Evolutionary conservation across 1,139 yeast genomes (phyloP).

Genomic region (Eremothecium sinecaudum): DNA sequence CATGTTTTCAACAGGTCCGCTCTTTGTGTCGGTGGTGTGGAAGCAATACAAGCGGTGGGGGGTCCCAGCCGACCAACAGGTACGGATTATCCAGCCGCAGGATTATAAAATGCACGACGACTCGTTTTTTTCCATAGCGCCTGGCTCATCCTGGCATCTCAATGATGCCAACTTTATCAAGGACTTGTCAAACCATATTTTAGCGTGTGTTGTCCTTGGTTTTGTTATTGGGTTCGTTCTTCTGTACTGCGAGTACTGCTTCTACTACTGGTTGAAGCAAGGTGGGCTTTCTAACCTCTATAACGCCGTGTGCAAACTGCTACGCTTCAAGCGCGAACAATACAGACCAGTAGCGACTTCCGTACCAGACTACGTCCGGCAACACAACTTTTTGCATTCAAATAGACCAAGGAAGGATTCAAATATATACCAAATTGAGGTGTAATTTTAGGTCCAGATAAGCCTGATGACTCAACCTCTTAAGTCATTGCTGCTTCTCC

Average conservation of each 20-base stretch:
- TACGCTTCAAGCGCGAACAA: not conserved
- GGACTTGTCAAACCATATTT: slow-evolving; percentile 59
- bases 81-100: slow-evolving; percentile 60
- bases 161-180: slow-evolving; percentile 75
- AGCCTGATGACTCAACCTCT: too few species aligned
- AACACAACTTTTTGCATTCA: not conserved
- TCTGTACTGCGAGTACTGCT: slow-evolving; percentile 53
- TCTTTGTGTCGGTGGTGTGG: slow-evolving; percentile 79
- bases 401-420: not conserved
- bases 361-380: not conserved
- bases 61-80: slow-evolving; percentile 50
- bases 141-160: slow-evolving; percentile 84
- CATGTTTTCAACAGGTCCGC: slow-evolving; percentile 91
- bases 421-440: too few species aligned
- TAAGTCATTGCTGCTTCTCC: too few species aligned
- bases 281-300: slow-evolving; percentile 6
- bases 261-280: slow-evolving; percentile 39
- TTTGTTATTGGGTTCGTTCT: slow-evolving; percentile 48
- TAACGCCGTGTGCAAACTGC: not conserved
- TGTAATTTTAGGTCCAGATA: too few species aligned
- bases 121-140: slow-evolving; percentile 62
- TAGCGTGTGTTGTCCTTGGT: slow-evolving; percentile 60
- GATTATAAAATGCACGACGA: slow-evolving; percentile 51
- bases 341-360: too few species aligned
- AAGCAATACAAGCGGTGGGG: slow-evolving; percentile 79